Base-by-base conservation (phyloP, 2,329 filamentous ascomycete species). In the Aphanocladium album region DNA sequence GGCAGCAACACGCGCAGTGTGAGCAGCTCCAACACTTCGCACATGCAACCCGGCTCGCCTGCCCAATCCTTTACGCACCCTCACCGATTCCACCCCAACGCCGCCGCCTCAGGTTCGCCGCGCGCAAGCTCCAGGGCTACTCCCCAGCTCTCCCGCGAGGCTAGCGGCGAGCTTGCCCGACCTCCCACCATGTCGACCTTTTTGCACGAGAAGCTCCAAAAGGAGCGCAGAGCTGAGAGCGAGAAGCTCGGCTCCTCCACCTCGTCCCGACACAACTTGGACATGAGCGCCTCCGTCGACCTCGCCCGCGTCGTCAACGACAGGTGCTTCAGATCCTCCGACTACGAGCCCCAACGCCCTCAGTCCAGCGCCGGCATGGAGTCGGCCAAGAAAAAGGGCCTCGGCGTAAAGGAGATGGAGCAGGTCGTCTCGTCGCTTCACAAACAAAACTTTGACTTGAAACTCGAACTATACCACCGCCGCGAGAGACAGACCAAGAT, bases 381-480 rank as follows among this genome's bases (percentile, higher is more conserved):
- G 9, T 60, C 69, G 9, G 64, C 71, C 12, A 80, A 76, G 66
- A 80, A 80, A 64, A 84, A 80, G 64, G 79, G 79, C 4, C 77
- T 88, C 72, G 86, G 87, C 2, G 74, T 85, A 7, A 87, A 88
- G 68, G 87, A 89, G 66, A 86, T 88, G 77, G 87, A 90, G 70
- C 79, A 85, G 81, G 83, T 86, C 58, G 74, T 90, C 57, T 89
- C 88, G 5, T 86, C 79, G 1, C 74, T 91, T 23, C 85, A 88
- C 71, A 91, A 91, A 69, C 84, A 90, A 73, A 91, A 91, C 67
- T 91, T 91, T 66, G 88, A 90, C 65, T 78, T 91, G 46, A 91
- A 91, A 71, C 77, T 91, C 35, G 88, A 91, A 69, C 73, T 91
- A 1, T 89, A 83, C 66, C 87, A 91, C 68, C 81, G 87, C 7